Conservation (phyloP, 352 stramenopile species). For the Phytophthora chlamydospora region DNA sequence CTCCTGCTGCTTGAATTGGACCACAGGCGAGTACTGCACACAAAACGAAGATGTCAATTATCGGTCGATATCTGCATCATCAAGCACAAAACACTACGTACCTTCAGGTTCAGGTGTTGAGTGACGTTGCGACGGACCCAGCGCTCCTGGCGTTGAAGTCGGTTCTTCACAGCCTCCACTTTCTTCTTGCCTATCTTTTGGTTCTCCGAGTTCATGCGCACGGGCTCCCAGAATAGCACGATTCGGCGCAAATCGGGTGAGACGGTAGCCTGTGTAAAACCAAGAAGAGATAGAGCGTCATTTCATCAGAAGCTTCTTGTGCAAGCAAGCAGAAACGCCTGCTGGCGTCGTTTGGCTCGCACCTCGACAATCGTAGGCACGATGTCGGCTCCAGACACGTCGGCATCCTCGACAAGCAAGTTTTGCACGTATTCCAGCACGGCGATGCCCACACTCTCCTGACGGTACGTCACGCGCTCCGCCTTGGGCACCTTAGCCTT, state of each 20-base stretch:
- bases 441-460: constrained; percentile 71
- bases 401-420: constrained; percentile 66
- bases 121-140: constrained; percentile 78
- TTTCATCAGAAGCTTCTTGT: background rate
- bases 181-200: constrained; percentile 82
- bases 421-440: constrained; percentile 77
- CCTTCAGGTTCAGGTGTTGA: constrained; percentile 83
- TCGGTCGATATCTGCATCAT: background rate
- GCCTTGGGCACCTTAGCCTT: constrained; percentile 66
- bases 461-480: constrained; percentile 72
- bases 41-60: constrained; percentile 1
- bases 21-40: constrained; percentile 69
- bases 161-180: constrained; percentile 62
- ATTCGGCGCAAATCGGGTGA: constrained; percentile 69
- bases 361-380: constrained; percentile 79
- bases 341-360: background rate
- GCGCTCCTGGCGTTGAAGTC: constrained; percentile 64
- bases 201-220: constrained; percentile 71
- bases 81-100: constrained; percentile 22
- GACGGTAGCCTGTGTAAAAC: constrained; percentile 57
- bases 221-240: constrained; percentile 77
- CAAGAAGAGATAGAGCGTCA: constrained; percentile 2
- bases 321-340: background rate
- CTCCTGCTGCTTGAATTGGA: constrained; percentile 82
- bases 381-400: constrained; percentile 62